These are phyloP conservation scores for Penicillium paneum DNA, from an alignment of 2,329 filamentous ascomycete genomes.

Conservation along the genomic window DNA sequence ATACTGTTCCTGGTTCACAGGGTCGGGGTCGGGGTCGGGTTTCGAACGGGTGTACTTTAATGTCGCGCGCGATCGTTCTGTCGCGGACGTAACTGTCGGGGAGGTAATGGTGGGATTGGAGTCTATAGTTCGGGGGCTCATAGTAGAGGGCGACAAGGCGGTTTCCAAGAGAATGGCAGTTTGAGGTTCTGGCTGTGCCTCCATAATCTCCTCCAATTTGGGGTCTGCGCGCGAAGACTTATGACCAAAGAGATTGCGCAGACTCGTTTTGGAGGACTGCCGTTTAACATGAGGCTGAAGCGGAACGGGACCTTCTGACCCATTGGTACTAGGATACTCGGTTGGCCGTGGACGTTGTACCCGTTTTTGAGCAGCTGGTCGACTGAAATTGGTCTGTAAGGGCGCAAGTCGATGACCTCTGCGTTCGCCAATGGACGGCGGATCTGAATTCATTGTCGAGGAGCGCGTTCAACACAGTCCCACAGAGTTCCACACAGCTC, in stretches of 20 bases:
- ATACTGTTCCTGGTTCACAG: constrained; percentile 25
- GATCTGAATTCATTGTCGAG: constrained; percentile 14
- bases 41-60: constrained; percentile 23
- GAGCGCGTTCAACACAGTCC: neutral
- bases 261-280: constrained; percentile 37
- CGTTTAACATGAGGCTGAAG: constrained; percentile 33
- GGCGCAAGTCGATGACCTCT: constrained; percentile 37
- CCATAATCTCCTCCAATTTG: constrained; percentile 35
- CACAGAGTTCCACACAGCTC: neutral
- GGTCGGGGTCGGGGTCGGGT: constrained; percentile 27
- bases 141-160: constrained; percentile 26
- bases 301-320: constrained; percentile 30
- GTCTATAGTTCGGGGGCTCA: constrained; percentile 27
- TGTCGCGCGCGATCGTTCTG: constrained; percentile 17
- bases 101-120: constrained; percentile 28
- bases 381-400: constrained; percentile 39
- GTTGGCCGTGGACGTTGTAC: constrained; percentile 34
- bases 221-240: constrained; percentile 32
- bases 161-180: constrained; percentile 14
- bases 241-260: constrained; percentile 38
- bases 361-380: constrained; percentile 23
- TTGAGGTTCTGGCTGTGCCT: constrained; percentile 23
- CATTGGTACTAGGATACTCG: constrained; percentile 29
- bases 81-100: constrained; percentile 25
- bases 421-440: constrained; percentile 36